Evolutionary conservation across 2,329 filamentous ascomycete genomes (phyloP), one percentile per base, ranked within the genome.

Genomic region (Colletotrichum liaoningense): DNA sequence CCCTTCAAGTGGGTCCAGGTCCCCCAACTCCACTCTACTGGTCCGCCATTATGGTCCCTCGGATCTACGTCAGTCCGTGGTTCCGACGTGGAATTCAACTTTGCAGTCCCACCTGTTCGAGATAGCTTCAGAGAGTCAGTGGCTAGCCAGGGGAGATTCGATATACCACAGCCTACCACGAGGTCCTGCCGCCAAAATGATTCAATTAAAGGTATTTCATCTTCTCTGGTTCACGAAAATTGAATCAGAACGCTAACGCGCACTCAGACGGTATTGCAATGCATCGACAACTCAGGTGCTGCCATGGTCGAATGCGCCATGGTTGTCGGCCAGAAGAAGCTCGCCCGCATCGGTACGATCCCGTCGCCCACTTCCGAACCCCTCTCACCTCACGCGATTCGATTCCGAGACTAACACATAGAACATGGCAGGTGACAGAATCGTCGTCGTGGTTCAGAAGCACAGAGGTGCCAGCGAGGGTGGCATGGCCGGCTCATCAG

Each of bases 251-350:
- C n/a, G n/a, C 62, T 58, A 14, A 67, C 38, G 0, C 11, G 14
- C 38, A 8, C 0, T 6, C 78, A 98, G 97, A 94, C 95, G 82
- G 95, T 99, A 91, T 91, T 99, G 80, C 98, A 97, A 86, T 98
- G 97, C 92, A 98, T 99, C 91, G 97, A 99, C 93, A 99, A 98
- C 88, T 98, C 97, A 77, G 97, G 97, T 82, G 97, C 97, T 78
- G 95, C 97, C 79, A 89, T 99, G 77, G 97, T 98, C 86, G 97
- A 99, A 87, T 99, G 97, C 86, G 94, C 93, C 83, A 93, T 96
- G 82, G 93, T 98, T 75, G 88, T 99, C 80, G 94, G 94, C 81
- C 97, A 96, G 87, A 97, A 98, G 87, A 88, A 92, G 77, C 91
- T 93, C 80, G 97, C 96, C 73, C 93, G 92, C 80, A 95, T 99